These are phyloP conservation scores for Kodamaea neixiangensis DNA, from an alignment of 805 yeast genomes.

Conservation along the genomic window DNA sequence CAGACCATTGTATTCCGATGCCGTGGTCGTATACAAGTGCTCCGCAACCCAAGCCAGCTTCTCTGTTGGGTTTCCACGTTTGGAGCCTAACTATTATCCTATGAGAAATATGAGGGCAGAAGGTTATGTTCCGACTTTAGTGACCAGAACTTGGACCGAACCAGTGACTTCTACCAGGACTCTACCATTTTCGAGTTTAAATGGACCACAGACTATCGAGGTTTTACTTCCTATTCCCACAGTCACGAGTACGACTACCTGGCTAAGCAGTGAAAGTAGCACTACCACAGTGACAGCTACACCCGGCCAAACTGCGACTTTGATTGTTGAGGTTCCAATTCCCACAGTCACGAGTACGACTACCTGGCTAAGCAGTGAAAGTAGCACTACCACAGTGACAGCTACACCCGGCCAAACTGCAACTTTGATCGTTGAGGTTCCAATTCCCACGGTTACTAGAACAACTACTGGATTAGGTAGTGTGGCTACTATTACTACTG, in stretches of 20 bases:
- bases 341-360: conserved; percentile 9
- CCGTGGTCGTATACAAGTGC: no score
- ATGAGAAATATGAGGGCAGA: no score
- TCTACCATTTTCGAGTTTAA: conserved; percentile 7
- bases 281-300: conserved; percentile 10
- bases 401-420: conserved; percentile 12
- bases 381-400: conserved; percentile 8
- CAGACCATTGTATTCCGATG: no score
- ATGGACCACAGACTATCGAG: neutral
- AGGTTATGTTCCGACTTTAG: neutral
- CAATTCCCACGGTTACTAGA: conserved; percentile 11
- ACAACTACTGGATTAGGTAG: conserved; percentile 10
- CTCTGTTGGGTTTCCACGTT: no score
- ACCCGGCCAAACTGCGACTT: conserved; percentile 12
- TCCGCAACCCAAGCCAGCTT: no score
- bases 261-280: conserved; percentile 10
- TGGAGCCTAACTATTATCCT: no score
- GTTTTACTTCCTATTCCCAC: conserved; percentile 3
- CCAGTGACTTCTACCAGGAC: conserved; percentile 7
- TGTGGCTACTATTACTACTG: conserved; percentile 9
- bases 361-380: conserved; percentile 12
- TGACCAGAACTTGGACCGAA: conserved; percentile 6
- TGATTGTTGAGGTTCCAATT: conserved; percentile 14
- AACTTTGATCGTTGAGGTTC: conserved; percentile 14
- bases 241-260: conserved; percentile 2